A percentile compares a stretch with the other conserved stretches of the same genome.
Evolutionary conservation across 2,329 filamentous ascomycete species (phyloP).

Genomic region (Stachybotrys chartarum): DNA sequence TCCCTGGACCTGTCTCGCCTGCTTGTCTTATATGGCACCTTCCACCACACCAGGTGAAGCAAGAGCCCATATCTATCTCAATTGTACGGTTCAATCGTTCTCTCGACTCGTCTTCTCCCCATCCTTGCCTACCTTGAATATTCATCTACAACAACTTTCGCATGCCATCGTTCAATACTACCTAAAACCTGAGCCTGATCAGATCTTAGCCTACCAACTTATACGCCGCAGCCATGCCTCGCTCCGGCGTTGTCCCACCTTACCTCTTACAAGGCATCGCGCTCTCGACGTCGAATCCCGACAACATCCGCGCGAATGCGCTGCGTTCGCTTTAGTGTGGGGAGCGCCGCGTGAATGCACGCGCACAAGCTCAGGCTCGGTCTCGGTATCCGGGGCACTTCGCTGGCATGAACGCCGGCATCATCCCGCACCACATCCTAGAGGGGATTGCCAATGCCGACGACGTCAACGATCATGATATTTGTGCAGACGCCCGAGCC

Average conservation of each 20-base stretch:
- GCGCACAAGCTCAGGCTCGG: constrained; percentile 10
- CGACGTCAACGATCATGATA: constrained; percentile 3
- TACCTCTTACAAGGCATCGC: constrained; percentile 37
- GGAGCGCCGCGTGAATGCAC: not conserved
- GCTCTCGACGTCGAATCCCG: constrained; percentile 27
- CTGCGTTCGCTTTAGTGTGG: not conserved
- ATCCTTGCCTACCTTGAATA: too few relatives aligned
- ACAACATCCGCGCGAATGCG: constrained; percentile 27
- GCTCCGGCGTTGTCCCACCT: constrained; percentile 37
- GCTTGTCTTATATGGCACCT: too few relatives aligned
- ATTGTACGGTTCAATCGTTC: too few relatives aligned
- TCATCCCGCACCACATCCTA: not conserved
- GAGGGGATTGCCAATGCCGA: not conserved
- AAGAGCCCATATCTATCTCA: too few relatives aligned
- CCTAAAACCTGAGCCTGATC: too few relatives aligned
- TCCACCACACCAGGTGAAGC: too few relatives aligned
- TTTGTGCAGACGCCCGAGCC: constrained; percentile 14
- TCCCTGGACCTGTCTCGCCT: too few relatives aligned
- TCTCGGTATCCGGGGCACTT: constrained; percentile 25
- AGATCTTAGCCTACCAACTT: too few relatives aligned
- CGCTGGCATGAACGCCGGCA: constrained; percentile 2
- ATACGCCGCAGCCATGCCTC: not conserved
- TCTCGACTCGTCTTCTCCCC: too few relatives aligned
- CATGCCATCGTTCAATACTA: too few relatives aligned
- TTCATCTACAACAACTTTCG: too few relatives aligned